Conservation (phyloP, 2,329 filamentous ascomycete species). For the Ophiostoma ips region DNA sequence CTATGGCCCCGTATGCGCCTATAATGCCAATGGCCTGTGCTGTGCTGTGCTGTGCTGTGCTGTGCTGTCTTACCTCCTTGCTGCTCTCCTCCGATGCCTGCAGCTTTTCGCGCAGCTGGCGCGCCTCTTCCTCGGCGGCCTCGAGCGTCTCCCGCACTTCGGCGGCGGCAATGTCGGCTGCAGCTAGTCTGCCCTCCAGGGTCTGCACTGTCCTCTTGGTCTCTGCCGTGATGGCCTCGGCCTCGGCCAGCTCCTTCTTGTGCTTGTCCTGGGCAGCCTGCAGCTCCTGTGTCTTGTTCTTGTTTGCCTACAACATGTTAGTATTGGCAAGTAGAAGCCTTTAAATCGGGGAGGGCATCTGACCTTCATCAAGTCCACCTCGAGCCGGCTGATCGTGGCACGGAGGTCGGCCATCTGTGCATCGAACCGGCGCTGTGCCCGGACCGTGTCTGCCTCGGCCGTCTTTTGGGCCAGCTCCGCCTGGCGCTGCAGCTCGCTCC, state of each 20-base stretch:
- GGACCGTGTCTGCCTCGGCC: constrained; percentile 35
- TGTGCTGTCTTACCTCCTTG: constrained; percentile 13
- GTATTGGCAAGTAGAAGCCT: too few relatives aligned
- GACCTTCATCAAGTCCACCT: constrained; percentile 49
- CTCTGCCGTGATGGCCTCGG: constrained; percentile 9
- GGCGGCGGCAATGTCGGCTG: constrained; percentile 10
- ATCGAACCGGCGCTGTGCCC: constrained; percentile 35
- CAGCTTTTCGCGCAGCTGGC: constrained; percentile 20
- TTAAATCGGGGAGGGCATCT: background rate
- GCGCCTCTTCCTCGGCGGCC: constrained; percentile 14
- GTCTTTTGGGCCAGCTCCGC: constrained; percentile 31
- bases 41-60: too few relatives aligned
- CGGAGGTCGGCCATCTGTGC: constrained; percentile 50
- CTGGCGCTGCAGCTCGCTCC: constrained; percentile 10
- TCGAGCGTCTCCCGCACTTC: constrained; percentile 18
- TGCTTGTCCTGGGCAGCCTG: constrained; percentile 40
- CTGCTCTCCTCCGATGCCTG: constrained; percentile 22
- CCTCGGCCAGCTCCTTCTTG: constrained; percentile 24
- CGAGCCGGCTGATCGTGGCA: constrained; percentile 44
- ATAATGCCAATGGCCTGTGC: too few relatives aligned
- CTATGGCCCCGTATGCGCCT: too few relatives aligned
- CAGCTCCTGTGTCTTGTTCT: constrained; percentile 45
- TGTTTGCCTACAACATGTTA: too few relatives aligned
- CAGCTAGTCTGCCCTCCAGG: constrained; percentile 19
- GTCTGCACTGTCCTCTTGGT: constrained; percentile 16